Evolutionary conservation across 495 filamentous ascomycete species (phyloP).

Genomic region (Xylaria telfairii): DNA sequence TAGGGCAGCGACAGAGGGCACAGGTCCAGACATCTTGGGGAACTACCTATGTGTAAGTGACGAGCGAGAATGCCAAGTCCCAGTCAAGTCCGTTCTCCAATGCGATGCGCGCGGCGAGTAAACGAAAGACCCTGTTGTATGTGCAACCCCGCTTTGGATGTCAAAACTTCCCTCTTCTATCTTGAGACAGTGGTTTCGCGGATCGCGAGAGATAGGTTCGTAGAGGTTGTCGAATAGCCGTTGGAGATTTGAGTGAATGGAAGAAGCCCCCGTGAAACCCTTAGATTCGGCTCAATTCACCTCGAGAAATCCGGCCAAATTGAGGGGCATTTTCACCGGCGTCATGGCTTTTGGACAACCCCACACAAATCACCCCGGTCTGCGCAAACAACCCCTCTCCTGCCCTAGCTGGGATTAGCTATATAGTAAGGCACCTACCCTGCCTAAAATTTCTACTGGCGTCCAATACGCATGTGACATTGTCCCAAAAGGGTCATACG

Average conservation of each 20-base stretch:
- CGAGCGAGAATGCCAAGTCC: neutral
- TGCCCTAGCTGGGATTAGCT: neutral
- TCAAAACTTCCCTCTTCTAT: neutral
- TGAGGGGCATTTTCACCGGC: slow-evolving; percentile 22
- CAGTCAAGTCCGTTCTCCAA: neutral
- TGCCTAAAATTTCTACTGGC: neutral
- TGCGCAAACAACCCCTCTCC: slow-evolving; percentile 4
- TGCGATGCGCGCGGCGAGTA: slow-evolving; percentile 1
- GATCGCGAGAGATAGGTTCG: neutral
- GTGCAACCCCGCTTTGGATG: slow-evolving; percentile 14
- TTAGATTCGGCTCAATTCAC: neutral
- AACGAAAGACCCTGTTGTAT: neutral
- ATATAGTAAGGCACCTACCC: neutral
- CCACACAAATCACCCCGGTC: slow-evolving; percentile 5
- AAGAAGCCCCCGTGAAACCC: neutral
- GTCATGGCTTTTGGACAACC: slow-evolving; percentile 9
- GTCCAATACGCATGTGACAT: neutral
- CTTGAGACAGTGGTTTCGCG: neutral
- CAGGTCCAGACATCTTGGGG: slow-evolving; percentile 58
- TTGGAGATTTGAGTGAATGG: neutral
- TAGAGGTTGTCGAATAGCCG: neutral
- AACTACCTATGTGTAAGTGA: neutral
- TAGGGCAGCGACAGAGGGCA: slow-evolving; percentile 65
- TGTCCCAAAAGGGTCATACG: neutral
- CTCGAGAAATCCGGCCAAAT: slow-evolving; percentile 18